Conservation (phyloP, 2,329 filamentous ascomycete genomes). For the Alternaria conjuncta region DNA sequence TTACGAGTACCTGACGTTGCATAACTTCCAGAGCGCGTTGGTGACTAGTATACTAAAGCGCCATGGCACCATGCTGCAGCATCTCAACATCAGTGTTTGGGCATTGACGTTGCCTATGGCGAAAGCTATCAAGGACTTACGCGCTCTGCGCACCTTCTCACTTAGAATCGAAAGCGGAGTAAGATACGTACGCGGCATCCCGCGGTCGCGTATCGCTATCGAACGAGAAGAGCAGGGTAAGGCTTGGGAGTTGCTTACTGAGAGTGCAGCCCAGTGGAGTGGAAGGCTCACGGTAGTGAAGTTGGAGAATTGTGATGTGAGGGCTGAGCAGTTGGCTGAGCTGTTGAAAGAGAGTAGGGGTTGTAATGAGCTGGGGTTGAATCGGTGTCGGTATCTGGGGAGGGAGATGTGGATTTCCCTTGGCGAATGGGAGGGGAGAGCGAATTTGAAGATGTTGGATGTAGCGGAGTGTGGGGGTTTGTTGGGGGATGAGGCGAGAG, state of each 20-base stretch:
- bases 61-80: slow-evolving; percentile 32
- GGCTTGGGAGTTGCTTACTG: slow-evolving; percentile 27
- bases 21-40: slow-evolving; percentile 39
- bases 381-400: slow-evolving; percentile 25
- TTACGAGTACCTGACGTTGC: slow-evolving; percentile 27
- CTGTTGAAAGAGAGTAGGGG: slow-evolving; percentile 22
- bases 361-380: slow-evolving; percentile 32
- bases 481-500: slow-evolving; percentile 19
- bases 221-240: slow-evolving; percentile 16
- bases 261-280: slow-evolving; percentile 15
- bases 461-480: slow-evolving; percentile 30
- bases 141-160: slow-evolving; percentile 29
- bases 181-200: slow-evolving; percentile 15
- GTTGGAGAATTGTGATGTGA: slow-evolving; percentile 32
- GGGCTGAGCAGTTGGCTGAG: slow-evolving; percentile 17
- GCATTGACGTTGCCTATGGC: slow-evolving; percentile 32
- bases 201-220: slow-evolving; percentile 11
- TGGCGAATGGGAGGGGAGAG: slow-evolving; percentile 25
- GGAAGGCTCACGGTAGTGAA: slow-evolving; percentile 23
- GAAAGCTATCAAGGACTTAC: slow-evolving; percentile 23
- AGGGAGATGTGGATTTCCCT: slow-evolving; percentile 28
- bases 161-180: slow-evolving; percentile 33
- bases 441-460: slow-evolving; percentile 21
- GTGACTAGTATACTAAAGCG: slow-evolving; percentile 31
- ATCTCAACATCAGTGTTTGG: slow-evolving; percentile 40